phyloP scores from a whole-genome alignment of 768 basidiomycete species.

The Rhodotorula sphaerocarpa region DNA sequence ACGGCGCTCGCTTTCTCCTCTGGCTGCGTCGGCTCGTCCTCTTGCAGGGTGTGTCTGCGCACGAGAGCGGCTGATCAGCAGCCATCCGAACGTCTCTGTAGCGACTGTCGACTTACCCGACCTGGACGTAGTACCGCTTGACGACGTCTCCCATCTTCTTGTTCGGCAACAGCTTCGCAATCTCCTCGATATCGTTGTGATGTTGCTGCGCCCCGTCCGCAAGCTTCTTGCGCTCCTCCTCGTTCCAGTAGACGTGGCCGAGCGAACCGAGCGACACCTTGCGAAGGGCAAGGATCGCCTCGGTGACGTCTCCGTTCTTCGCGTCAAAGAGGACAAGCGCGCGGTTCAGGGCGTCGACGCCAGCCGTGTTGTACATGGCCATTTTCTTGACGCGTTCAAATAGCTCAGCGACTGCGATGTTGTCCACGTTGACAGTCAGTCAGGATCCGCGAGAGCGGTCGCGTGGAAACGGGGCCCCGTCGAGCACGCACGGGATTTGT shows the following conservation, averaged over 20 bases:
- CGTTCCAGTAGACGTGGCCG: conserved; percentile 34
- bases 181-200: conserved; percentile 37
- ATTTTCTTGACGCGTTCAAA: conserved; percentile 18
- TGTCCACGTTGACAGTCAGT: neutral
- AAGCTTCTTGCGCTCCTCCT: conserved; percentile 26
- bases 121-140: conserved; percentile 35
- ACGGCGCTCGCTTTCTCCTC: conserved; percentile 26
- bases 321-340: conserved; percentile 24
- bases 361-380: conserved; percentile 17
- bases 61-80: neutral
- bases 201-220: conserved; percentile 23
- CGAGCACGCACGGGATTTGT: conserved; percentile 2
- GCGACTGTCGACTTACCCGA: conserved; percentile 13
- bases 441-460: neutral
- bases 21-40: conserved; percentile 33
- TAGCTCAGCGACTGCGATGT: conserved; percentile 10
- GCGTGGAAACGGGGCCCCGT: neutral
- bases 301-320: conserved; percentile 17
- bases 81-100: too few species aligned
- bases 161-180: conserved; percentile 14
- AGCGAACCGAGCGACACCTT: conserved; percentile 18
- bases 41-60: conserved; percentile 31
- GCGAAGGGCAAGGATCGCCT: conserved; percentile 15
- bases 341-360: conserved; percentile 33
- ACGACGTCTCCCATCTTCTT: conserved; percentile 37